These are phyloP conservation scores for Funneliformis geosporum DNA, from an alignment of 192 early-diverging fungal species.

Conservation along the genomic window DNA sequence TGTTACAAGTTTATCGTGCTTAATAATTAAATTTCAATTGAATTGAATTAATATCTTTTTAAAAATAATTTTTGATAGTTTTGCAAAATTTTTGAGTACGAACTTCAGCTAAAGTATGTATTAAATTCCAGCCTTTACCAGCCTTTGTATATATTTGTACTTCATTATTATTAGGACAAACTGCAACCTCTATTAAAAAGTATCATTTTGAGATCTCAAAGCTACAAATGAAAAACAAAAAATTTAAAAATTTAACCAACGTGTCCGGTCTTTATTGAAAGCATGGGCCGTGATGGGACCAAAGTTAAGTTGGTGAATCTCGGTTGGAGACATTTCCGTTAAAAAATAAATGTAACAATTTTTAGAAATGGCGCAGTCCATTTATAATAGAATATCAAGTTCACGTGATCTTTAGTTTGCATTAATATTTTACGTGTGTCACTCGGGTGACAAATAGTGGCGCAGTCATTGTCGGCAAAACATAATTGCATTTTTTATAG, in stretches of 20 bases:
- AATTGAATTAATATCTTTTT: not conserved
- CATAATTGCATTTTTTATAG: too few species aligned
- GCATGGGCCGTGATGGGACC: conserved; percentile 90
- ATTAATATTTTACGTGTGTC: too few species aligned
- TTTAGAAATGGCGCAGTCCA: too few species aligned
- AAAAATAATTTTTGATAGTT: conserved; percentile 1
- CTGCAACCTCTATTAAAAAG: conserved; percentile 76
- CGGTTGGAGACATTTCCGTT: conserved; percentile 48
- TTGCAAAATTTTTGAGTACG: not conserved
- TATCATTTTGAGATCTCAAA: not conserved
- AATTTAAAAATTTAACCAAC: conserved; percentile 52
- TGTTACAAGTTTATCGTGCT: conserved; percentile 96
- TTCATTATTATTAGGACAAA: conserved; percentile 88
- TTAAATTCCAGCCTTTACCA: conserved; percentile 60
- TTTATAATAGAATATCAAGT: too few species aligned
- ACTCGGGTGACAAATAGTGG: too few species aligned
- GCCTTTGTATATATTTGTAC: conserved; percentile 84
- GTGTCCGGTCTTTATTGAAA: conserved; percentile 87
- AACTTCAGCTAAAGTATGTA: conserved; percentile 74
- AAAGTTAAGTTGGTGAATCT: conserved; percentile 61
- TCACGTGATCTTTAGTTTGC: too few species aligned
- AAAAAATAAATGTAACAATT: not conserved
- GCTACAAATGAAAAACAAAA: not conserved
- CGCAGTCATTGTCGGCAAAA: too few species aligned
- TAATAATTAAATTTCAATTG: not conserved